Evolutionary conservation across 495 filamentous ascomycete genomes (phyloP).

Genomic region (Extremus antarcticus): DNA sequence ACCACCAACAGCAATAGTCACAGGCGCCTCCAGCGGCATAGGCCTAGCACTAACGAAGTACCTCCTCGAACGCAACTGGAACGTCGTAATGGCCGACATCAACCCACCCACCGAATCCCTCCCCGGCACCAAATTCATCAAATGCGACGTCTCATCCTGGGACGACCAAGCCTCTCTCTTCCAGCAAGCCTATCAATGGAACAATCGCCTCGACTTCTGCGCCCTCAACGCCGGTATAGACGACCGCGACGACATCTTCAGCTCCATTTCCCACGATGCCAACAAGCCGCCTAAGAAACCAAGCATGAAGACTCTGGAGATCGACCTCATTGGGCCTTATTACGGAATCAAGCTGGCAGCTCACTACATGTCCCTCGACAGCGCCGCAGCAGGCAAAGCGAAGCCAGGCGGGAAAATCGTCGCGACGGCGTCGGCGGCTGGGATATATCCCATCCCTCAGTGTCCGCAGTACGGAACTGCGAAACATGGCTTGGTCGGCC

Average conservation of each 20-base stretch:
- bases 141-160: conserved; percentile 32
- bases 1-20: conserved; percentile 27
- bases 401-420: conserved; percentile 21
- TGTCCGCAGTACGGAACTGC: conserved; percentile 30
- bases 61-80: conserved; percentile 27
- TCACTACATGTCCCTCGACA: conserved; percentile 30
- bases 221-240: conserved; percentile 39
- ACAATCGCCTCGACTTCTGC: conserved; percentile 34
- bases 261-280: conserved; percentile 16
- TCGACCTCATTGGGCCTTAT: conserved; percentile 33
- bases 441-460: conserved; percentile 23
- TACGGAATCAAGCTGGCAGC: conserved; percentile 37
- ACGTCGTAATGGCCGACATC: conserved; percentile 36
- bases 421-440: conserved; percentile 23
- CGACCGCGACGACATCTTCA: conserved; percentile 33
- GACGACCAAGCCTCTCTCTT: conserved; percentile 32
- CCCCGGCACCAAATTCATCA: conserved; percentile 24
- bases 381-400: conserved; percentile 5
- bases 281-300: conserved; percentile 28
- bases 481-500: conserved; percentile 32
- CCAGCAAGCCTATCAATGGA: conserved; percentile 28
- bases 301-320: conserved; percentile 33
- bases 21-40: conserved; percentile 37
- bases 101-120: conserved; percentile 24
- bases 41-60: conserved; percentile 35